These are phyloP conservation scores for Penicillium robsamsonii DNA, from an alignment of 495 filamentous ascomycete genomes.

Conservation along the genomic window DNA sequence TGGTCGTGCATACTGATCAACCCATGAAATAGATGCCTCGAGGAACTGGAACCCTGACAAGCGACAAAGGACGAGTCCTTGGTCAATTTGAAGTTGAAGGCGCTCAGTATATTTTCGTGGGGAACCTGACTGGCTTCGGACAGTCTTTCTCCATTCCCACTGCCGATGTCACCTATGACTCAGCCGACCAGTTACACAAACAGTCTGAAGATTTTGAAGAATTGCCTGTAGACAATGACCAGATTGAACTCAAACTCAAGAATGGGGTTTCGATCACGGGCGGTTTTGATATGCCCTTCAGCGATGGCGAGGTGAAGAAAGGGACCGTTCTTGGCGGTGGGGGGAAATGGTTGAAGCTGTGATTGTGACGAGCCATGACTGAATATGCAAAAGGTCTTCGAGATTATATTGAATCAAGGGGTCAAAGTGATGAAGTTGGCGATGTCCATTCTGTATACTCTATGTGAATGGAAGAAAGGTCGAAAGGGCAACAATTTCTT, in stretches of 20 bases:
- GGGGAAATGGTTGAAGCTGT: slow-evolving; percentile 11
- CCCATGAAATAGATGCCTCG: slow-evolving; percentile 8
- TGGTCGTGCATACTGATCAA: neutral
- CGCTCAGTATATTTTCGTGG: slow-evolving; percentile 12
- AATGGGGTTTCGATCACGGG: slow-evolving; percentile 12
- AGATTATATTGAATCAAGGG: neutral
- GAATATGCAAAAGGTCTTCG: neutral
- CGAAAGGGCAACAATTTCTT: neutral
- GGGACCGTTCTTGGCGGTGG: slow-evolving; percentile 1
- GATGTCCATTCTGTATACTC: neutral
- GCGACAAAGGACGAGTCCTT: slow-evolving; percentile 12
- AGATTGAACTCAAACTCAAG: slow-evolving; percentile 6
- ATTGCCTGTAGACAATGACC: slow-evolving; percentile 10
- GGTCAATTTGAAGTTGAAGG: slow-evolving; percentile 16
- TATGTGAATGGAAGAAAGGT: neutral
- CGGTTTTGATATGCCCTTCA: slow-evolving; percentile 13
- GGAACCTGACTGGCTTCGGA: slow-evolving; percentile 2
- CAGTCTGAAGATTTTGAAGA: slow-evolving; percentile 6
- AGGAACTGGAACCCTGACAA: slow-evolving; percentile 12
- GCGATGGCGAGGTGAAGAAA: slow-evolving; percentile 9
- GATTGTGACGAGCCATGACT: neutral
- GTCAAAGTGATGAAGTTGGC: neutral
- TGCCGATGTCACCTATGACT: slow-evolving; percentile 9
- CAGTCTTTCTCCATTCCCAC: slow-evolving; percentile 10
- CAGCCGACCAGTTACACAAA: slow-evolving; percentile 6